Evolutionary conservation across 805 yeast species (phyloP).

Genomic region (Naumovozyma castellii): DNA sequence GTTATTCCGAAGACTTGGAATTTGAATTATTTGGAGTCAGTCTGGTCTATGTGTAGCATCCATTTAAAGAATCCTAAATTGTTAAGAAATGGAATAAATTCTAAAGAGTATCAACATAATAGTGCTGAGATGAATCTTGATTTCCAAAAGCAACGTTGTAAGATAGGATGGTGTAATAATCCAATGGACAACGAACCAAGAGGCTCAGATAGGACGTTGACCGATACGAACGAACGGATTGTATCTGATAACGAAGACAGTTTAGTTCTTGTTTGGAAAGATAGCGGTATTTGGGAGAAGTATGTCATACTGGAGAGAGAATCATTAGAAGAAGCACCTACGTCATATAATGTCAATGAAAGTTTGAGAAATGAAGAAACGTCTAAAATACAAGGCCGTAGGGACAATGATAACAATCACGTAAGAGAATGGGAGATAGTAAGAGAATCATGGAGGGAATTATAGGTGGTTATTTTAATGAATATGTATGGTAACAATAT

Average conservation of each 20-base stretch:
- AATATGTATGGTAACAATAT: background rate
- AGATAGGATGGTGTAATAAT: constrained; percentile 24
- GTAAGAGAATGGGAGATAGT: constrained; percentile 45
- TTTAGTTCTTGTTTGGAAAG: constrained; percentile 66
- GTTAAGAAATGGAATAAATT: constrained; percentile 16
- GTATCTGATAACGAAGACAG: constrained; percentile 46
- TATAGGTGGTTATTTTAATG: constrained; percentile 4
- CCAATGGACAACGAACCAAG: background rate
- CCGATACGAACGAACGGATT: background rate
- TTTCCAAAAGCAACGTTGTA: constrained; percentile 22
- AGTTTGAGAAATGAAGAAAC: constrained; percentile 8
- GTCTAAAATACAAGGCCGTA: constrained; percentile 1
- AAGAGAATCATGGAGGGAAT: constrained; percentile 59
- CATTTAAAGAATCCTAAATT: constrained; percentile 34
- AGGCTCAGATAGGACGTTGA: background rate
- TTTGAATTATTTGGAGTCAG: constrained; percentile 68
- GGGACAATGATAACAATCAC: constrained; percentile 10
- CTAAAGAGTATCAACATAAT: background rate
- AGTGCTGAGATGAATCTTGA: constrained; percentile 3
- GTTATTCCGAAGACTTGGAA: constrained; percentile 45
- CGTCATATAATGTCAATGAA: constrained; percentile 12
- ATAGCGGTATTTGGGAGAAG: constrained; percentile 75
- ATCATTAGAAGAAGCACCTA: constrained; percentile 6
- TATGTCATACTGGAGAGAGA: constrained; percentile 56
- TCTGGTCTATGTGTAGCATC: constrained; percentile 79